A percentile compares a stretch with the other conserved stretches of the same genome.
Evolutionary conservation across 805 yeast genomes (phyloP).

Genomic region (Saccharomycopsis sp.): DNA sequence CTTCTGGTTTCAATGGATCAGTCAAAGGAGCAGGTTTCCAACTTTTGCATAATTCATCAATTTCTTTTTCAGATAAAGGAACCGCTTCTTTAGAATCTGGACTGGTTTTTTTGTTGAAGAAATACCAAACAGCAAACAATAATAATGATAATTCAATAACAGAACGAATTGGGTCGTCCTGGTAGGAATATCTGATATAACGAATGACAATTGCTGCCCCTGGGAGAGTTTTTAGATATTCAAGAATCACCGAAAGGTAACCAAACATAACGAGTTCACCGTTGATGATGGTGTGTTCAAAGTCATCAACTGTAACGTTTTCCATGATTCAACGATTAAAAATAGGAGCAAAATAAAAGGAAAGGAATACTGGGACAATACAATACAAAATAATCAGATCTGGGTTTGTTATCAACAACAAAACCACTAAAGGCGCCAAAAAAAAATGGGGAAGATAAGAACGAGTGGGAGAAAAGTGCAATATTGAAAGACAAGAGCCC

Average conservation of each 20-base stretch:
- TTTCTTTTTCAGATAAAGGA: slow-evolving; percentile 47
- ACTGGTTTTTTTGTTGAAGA: slow-evolving; percentile 50
- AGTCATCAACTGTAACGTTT: neutral
- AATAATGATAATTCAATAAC: slow-evolving; percentile 67
- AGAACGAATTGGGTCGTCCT: slow-evolving; percentile 89
- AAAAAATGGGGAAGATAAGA: too few species aligned
- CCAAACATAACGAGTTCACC: too few species aligned
- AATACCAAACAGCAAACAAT: slow-evolving; percentile 76
- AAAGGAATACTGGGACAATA: too few species aligned
- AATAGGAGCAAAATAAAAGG: too few species aligned
- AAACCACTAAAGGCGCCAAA: too few species aligned
- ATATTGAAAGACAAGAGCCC: too few species aligned
- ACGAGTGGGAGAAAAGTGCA: too few species aligned
- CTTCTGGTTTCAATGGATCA: slow-evolving; percentile 36
- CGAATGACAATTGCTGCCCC: slow-evolving; percentile 29
- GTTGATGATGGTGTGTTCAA: too few species aligned
- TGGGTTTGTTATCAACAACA: too few species aligned
- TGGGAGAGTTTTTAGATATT: slow-evolving; percentile 16
- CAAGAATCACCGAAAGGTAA: neutral
- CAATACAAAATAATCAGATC: too few species aligned
- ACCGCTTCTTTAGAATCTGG: slow-evolving; percentile 69
- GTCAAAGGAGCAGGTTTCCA: slow-evolving; percentile 90
- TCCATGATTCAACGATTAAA: too few species aligned
- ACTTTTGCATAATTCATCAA: slow-evolving; percentile 75
- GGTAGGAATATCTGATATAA: slow-evolving; percentile 78